Base-by-base conservation (phyloP, 2,329 filamentous ascomycete genomes). In the Exophiala dermatitidis region DNA sequence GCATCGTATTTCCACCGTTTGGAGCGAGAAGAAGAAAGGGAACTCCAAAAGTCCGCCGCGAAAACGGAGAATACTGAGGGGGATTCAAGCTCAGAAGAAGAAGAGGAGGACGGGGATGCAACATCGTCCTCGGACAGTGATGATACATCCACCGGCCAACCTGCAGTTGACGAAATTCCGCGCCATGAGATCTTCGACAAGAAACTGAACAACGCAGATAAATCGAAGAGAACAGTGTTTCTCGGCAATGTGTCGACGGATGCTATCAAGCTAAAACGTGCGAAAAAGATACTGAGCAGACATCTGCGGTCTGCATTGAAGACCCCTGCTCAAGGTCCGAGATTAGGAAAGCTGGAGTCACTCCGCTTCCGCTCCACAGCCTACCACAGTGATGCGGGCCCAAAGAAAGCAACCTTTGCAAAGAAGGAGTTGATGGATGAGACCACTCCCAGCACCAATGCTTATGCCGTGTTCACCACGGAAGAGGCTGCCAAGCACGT, bases 341-440 rank as follows among this genome's bases (percentile, higher is more conserved):
- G 71, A 8, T 73, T 77, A 19, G 85, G 88, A 70, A 90, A 87
- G 64, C 76, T 98, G 42, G 88, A 95, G 68, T 95, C 90, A 1
- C 77, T 98, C 56, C 88, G 93, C 26, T 98, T 97, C 77, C 88
- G 93, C 53, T 97, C 91, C 5, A 88, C 90, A 9, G 87, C 93
- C 2, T 97, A 94, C 69, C 80, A 86, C 3, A 82, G 82, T 30
- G 80, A 77, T 34, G 76, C 83, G 10, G 79, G 96, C 52, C 93
- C 93, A 46, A 96, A 95, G 73, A 88, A 91, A 58, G 93, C 91
- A n/a, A 87, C 93, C 28, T 97, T 83, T 69, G 93, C 91, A 57
- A 94, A 88, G 64, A 90, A 90, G 68, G 84, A 90, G 28, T 76
- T 97, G 53, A 91, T 96, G 85, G 84, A 88, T 56, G 82, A 88